Evolutionary conservation across 2,329 filamentous ascomycete species (phyloP), one percentile per base, ranked within the genome.

Genomic region (Venturia oleaginea): DNA sequence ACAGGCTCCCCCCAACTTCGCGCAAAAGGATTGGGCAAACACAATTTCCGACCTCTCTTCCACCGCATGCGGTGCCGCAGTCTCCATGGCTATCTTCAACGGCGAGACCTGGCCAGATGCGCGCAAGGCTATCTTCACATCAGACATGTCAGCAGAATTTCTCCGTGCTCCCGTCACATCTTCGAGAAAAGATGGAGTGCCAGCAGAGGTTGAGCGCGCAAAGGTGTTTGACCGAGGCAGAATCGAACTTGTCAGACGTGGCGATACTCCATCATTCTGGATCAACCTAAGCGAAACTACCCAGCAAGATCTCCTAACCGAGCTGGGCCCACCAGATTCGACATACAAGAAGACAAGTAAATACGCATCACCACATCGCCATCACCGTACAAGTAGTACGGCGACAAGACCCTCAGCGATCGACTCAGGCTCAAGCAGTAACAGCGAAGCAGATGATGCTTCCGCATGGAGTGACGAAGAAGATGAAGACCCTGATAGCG

Each of bases 21-120:
- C 51, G 11, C 27, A 63, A 22, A 34, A 42, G 24, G 61, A 57
- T 27, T 97, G 91, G 81, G 90, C 89, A 3, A 92, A 97, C 72
- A 92, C 96, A 67, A 92, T 97, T 37, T 88, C 91, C 0, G 78
- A 97, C 43, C 82, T 67, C 13, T 92, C 91, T 0, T 90, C 91
- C 0, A 85, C 89, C 0, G 86, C 87, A 22, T 90, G 88, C 63
- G 85, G 88, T 60, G 84, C 89, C 7, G 92, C 93, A 1, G 87
- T 83, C 0, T 91, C 90, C 0, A 94, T 97, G 88, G 92, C 92
- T 4, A 84, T 99, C 4, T 99, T 96, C 73, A 88, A 85, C 70
- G 94, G 94, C 30, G 84, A 89, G 62, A 97, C 92, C 2, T 99
- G 94, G 94, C 84, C 91, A 0, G 89, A 95, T 69, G 89, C 89